A percentile compares a stretch with the other conserved stretches of the same genome.
Evolutionary conservation across 1,284 basidiomycete species (phyloP).

Genomic region (Marasmius sp.): DNA sequence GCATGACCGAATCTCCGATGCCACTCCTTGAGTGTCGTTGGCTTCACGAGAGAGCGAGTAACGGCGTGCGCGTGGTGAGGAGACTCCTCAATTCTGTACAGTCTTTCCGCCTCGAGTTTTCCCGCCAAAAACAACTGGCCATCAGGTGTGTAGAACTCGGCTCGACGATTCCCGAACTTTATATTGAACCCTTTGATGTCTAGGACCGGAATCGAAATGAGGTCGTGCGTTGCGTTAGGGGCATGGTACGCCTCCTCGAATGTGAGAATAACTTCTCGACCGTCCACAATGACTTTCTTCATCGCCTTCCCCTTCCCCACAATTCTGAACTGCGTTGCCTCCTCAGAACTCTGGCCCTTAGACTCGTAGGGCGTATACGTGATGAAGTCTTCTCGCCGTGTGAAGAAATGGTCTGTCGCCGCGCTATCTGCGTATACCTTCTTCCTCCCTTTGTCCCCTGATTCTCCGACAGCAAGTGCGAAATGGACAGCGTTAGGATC

Average conservation of each 20-base stretch:
- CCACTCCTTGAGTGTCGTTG: background rate
- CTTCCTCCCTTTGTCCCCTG: background rate
- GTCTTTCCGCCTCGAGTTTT: background rate
- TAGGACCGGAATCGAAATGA: background rate
- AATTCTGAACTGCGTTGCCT: background rate
- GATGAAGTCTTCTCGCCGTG: background rate
- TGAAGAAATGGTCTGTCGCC: conserved; percentile 7
- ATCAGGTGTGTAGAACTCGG: background rate
- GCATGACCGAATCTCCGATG: conserved; percentile 4
- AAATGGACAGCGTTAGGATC: too few relatives aligned
- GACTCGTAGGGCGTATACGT: background rate
- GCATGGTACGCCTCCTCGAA: conserved; percentile 5
- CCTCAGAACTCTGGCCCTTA: background rate
- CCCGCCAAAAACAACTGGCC: background rate
- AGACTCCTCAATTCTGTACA: background rate
- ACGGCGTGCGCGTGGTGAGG: background rate
- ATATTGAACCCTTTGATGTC: background rate
- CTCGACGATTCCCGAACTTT: background rate
- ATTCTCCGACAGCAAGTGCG: too few relatives aligned
- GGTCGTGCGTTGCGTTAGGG: background rate
- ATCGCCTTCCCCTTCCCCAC: background rate
- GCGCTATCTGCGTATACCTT: background rate
- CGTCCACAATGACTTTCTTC: background rate
- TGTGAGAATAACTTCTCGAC: background rate
- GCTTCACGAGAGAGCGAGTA: background rate